Evolutionary conservation across 805 yeast genomes (phyloP).

Genomic region (Kodamaea hsintzibuensis): DNA sequence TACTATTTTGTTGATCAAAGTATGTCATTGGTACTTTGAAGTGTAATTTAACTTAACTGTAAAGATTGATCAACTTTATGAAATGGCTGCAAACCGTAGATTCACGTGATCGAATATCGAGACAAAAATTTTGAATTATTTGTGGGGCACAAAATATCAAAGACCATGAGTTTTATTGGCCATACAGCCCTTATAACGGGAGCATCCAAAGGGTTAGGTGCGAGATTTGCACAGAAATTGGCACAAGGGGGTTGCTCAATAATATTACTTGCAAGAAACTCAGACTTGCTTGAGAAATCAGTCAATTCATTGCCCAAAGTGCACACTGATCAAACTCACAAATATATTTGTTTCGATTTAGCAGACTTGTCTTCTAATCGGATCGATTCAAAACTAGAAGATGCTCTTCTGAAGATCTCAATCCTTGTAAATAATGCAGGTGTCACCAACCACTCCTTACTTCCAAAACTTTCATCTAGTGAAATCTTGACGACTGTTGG

Average conservation of each 20-base stretch:
- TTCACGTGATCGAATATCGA: not conserved
- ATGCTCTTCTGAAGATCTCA: conserved; percentile 35
- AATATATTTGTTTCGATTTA: conserved; percentile 36
- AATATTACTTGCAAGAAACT: conserved; percentile 52
- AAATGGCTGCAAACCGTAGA: not conserved
- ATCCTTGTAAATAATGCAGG: conserved; percentile 71
- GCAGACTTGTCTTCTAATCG: conserved; percentile 5
- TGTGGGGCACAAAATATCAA: not conserved
- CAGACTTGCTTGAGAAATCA: conserved; percentile 30
- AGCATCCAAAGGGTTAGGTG: conserved; percentile 70
- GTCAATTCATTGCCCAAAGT: conserved; percentile 16
- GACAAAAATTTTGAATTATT: too few species aligned
- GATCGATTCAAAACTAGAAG: conserved; percentile 11
- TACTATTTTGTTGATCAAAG: too few species aligned
- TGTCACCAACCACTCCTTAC: conserved; percentile 53
- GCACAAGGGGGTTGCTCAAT: conserved; percentile 54
- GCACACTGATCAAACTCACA: conserved; percentile 26
- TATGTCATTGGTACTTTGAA: too few species aligned
- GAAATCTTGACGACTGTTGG: conserved; percentile 49
- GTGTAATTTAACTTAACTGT: too few species aligned
- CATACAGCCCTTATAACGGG: conserved; percentile 62
- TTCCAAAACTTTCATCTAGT: conserved; percentile 41
- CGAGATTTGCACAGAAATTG: conserved; percentile 50
- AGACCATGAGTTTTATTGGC: conserved; percentile 12
- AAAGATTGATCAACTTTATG: too few species aligned